phyloP scores from a whole-genome alignment of 176 grass and related monocot species.

The Rhipidocladum racemiflorum region DNA sequence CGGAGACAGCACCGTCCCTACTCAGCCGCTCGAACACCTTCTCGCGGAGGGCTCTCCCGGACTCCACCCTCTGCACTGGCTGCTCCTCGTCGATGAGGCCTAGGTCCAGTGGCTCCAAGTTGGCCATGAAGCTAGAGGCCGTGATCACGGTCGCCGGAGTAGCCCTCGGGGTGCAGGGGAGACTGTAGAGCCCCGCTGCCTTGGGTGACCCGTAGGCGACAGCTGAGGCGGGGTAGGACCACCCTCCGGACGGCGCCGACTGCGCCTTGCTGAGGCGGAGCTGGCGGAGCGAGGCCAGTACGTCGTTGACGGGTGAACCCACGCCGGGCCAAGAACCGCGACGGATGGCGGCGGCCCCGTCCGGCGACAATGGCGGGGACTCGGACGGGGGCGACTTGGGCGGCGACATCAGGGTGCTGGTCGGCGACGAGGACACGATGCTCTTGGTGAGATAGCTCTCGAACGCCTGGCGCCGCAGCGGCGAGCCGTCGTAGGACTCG shows the following conservation, averaged over 20 bases:
- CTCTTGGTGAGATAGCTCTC: conserved; percentile 56
- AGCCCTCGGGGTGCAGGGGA: conserved; percentile 54
- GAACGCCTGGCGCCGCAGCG: conserved; percentile 60
- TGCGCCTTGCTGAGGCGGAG: conserved; percentile 60
- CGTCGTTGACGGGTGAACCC: conserved; percentile 56
- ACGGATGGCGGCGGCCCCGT: conserved; percentile 12
- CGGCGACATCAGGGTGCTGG: conserved; percentile 67
- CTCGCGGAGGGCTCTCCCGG: conserved; percentile 59
- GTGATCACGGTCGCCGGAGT: neutral
- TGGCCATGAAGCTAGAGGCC: conserved; percentile 5
- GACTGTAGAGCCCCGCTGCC: conserved; percentile 46
- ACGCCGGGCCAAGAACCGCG: conserved; percentile 42
- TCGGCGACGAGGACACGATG: conserved; percentile 62
- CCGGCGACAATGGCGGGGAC: conserved; percentile 81
- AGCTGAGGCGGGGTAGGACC: conserved; percentile 25
- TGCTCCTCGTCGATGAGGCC: conserved; percentile 42
- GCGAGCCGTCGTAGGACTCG: conserved; percentile 79
- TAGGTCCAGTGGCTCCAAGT: conserved; percentile 34
- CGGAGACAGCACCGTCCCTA: conserved; percentile 31
- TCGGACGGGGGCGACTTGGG: conserved; percentile 61
- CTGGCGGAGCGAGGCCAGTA: conserved; percentile 57
- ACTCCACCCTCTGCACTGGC: conserved; percentile 71
- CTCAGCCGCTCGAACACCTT: conserved; percentile 76
- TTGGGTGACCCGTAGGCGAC: conserved; percentile 43
- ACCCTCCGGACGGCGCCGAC: conserved; percentile 46